Base-by-base conservation (phyloP, 1,284 basidiomycete genomes). In the Ceraceosorus bombacis region DNA sequence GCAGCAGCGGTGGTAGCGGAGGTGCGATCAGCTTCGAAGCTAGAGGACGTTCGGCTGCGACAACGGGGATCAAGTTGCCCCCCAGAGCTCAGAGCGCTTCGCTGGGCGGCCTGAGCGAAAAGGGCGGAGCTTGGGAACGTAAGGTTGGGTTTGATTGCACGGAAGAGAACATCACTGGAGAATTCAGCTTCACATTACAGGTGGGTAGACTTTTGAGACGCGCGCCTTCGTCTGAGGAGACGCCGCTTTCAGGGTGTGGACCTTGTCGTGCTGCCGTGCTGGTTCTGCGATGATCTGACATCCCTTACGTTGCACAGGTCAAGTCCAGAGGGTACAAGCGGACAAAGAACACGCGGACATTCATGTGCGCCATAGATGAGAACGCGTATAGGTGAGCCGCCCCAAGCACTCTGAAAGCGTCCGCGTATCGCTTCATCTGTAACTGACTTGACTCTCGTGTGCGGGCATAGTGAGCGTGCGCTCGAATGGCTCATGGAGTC, bases 341-440 rank as follows among this genome's bases (percentile, higher is more conserved):
- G 27, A 87, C 83, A 4, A 83, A 87, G 38, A 85, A 85, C 63
- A 94, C 92, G 0, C 84, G 94, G 0, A 90, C 90, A 0, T 96
- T 93, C 78, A 83, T 96, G 8, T 92, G 90, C 59, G 92, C 92
- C 0, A 84, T 90, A 0, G 90, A 89, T 54, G 83, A 87, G 0
- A 93, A 97, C 72, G 53, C 63, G 43, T 67, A 59, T 48, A 64
- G 60, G 60, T 61, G 27, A 8, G 62, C 54, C 8, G 37, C 49
- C 9, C n/a, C 8, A 10, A n/a, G 27, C 27, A 27, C 27, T 27
- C 27, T 27, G 27, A 27, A 27, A 27, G 27, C 27, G 3, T 27
- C 27, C 27, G 27, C 27, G 27, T 27, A 27, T 27, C 27, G 27
- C 27, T 27, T 27, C 27, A 3, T 27, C 27, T 27, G 27, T 27